Evolutionary conservation across 2,329 filamentous ascomycete genomes (phyloP).

Genomic region (Colletotrichum paranaense): DNA sequence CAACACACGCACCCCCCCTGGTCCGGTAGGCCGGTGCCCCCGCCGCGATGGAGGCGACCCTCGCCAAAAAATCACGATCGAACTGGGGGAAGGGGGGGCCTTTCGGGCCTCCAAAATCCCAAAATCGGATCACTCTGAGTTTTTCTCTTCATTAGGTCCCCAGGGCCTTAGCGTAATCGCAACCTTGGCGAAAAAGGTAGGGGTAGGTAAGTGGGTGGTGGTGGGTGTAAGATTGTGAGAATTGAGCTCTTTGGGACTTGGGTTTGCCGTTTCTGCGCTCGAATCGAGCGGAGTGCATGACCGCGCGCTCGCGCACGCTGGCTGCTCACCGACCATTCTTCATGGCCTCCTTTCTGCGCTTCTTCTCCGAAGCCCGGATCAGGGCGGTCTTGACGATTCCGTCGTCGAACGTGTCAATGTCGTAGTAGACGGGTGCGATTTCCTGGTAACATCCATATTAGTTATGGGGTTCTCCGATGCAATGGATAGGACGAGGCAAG

Average conservation of each 20-base stretch:
- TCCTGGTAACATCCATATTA: slow-evolving; percentile 65
- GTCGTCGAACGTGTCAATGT: slow-evolving; percentile 83
- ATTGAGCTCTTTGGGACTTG: neutral
- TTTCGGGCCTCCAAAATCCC: neutral
- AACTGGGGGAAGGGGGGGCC: neutral
- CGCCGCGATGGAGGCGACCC: neutral
- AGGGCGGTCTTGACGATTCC: slow-evolving; percentile 84
- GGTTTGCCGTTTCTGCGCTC: neutral
- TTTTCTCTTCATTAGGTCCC: neutral
- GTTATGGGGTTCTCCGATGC: neutral
- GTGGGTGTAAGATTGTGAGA: neutral
- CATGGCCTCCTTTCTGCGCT: slow-evolving; percentile 69
- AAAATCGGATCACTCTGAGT: neutral
- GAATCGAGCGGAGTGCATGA: neutral
- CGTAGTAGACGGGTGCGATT: slow-evolving; percentile 93
- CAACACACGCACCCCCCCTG: neutral
- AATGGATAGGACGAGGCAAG: slow-evolving; percentile 3
- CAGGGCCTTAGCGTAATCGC: neutral
- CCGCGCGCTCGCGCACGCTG: neutral
- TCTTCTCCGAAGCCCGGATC: slow-evolving; percentile 67
- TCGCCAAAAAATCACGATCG: slow-evolving; percentile 1
- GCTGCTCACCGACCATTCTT: slow-evolving; percentile 56
- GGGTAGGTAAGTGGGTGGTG: no score
- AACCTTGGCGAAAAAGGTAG: neutral
- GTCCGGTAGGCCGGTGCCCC: neutral